A percentile compares a stretch with the other conserved stretches of the same genome.
Conservation (phyloP, 305 asterid species). For the Rubia peregrina region DNA sequence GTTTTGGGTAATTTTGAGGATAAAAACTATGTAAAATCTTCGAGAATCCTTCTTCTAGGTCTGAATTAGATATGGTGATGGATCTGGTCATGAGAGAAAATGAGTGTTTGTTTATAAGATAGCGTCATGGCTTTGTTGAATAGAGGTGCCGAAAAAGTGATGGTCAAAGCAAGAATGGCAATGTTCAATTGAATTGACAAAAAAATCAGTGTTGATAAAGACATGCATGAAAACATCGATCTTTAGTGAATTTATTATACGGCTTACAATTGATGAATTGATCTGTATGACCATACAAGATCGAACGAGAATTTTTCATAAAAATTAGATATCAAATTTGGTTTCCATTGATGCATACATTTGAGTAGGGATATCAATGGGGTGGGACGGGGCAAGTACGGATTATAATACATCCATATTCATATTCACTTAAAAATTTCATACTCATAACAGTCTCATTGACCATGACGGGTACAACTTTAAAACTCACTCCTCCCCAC, state of each 20-base stretch:
- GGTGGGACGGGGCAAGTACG: no score
- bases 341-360: not conserved
- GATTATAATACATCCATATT: no score
- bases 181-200: not conserved
- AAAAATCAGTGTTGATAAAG: not conserved
- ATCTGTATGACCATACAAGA: not conserved
- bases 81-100: not conserved
- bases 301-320: not conserved
- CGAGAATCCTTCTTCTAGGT: not conserved
- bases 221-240: not conserved
- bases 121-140: not conserved
- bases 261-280: not conserved
- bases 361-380: not conserved
- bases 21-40: not conserved
- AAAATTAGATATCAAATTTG: not conserved
- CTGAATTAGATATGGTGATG: not conserved
- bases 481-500: no score
- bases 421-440: no score
- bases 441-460: no score
- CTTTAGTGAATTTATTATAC: not conserved
- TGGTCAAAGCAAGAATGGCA: constrained; percentile 9
- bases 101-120: not conserved
- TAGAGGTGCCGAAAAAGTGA: not conserved
- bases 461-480: no score
- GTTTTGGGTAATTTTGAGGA: not conserved